Evolutionary conservation across 2,329 filamentous ascomycete species (phyloP), one percentile per base, ranked within the genome.

Genomic region (Stachybotrys echinatus): DNA sequence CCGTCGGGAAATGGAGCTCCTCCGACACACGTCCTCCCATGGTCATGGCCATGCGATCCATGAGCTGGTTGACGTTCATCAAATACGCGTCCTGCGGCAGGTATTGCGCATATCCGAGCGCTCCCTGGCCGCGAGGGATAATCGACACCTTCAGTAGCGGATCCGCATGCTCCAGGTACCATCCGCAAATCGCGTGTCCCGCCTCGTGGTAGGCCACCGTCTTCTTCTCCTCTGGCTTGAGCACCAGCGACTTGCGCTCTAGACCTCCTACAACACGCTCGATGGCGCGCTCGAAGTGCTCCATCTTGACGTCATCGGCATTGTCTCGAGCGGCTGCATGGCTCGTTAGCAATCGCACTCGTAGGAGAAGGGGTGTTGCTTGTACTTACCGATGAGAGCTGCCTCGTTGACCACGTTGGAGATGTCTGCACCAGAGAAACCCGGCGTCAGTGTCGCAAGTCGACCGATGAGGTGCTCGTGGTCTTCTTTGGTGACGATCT

Each of bases 1-100:
- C 94, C 0, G 91, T 95, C 31, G 94, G 87, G 71, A 99, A 99
- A 73, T 99, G 92, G 7, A 99, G 74, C 70, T 99, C 94, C 72
- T 99, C 94, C 19, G 88, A 94, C 21, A 99, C 88, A 57, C 94
- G 90, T 2, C 94, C 94, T 59, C 92, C 94, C 49, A 99, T 85
- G 3, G 92, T 96, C 94, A 99, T 99, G 56, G 94, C 94, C 94
- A 99, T 99, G 59, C 94, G 91, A 69, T 99, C 94, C 89, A 97
- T 96, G 40, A 99, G 79, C 72, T 99, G 94, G 66, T 92, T 86
- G 55, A 89, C 86, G 64, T 87, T 96, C 92, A 99, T 94, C 55
- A 99, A 81, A 68, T 97, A 97, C 8, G 89, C 90, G 65, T 99
- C 94, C 20, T 86, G 80, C 1, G 94, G 94, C n/a, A 99, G 80